These are phyloP conservation scores for Mortierella sp. DNA, from an alignment of 371 early-diverging fungal species.

Conservation along the genomic window DNA sequence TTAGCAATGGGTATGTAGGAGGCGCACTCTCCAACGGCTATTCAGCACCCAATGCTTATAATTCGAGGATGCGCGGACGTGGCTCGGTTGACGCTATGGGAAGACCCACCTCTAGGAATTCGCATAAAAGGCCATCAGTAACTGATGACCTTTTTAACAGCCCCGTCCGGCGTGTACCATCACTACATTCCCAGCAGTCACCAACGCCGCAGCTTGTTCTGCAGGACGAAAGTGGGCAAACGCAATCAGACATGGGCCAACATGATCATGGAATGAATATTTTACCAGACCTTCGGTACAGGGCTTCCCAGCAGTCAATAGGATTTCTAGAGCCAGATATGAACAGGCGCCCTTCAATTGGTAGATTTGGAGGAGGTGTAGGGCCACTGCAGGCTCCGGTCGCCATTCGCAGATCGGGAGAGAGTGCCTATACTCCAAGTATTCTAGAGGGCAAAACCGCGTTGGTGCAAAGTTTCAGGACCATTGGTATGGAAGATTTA, in stretches of 20 bases:
- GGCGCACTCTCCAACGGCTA: slow-evolving; percentile 7
- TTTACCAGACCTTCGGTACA: neutral
- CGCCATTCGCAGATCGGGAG: slow-evolving; percentile 36
- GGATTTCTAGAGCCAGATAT: slow-evolving; percentile 20
- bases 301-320: slow-evolving; percentile 18
- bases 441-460: slow-evolving; percentile 26
- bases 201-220: slow-evolving; percentile 6
- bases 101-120: slow-evolving; percentile 33
- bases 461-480: slow-evolving; percentile 39
- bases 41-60: slow-evolving; percentile 37
- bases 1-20: slow-evolving; percentile 20
- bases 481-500: slow-evolving; percentile 41
- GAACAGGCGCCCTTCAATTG: slow-evolving; percentile 14
- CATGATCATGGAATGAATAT: neutral
- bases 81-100: slow-evolving; percentile 31
- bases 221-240: slow-evolving; percentile 21
- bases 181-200: slow-evolving; percentile 24
- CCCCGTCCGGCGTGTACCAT: slow-evolving; percentile 10
- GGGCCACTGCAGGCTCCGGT: slow-evolving; percentile 42
- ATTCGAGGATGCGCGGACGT: slow-evolving; percentile 43
- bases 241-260: neutral
- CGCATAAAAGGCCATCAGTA: slow-evolving; percentile 18
- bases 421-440: slow-evolving; percentile 42
- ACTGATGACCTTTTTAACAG: slow-evolving; percentile 34
- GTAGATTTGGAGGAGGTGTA: slow-evolving; percentile 19